Evolutionary conservation across 2,329 filamentous ascomycete genomes (phyloP).

Genomic region (Acrodontium crateriforme): DNA sequence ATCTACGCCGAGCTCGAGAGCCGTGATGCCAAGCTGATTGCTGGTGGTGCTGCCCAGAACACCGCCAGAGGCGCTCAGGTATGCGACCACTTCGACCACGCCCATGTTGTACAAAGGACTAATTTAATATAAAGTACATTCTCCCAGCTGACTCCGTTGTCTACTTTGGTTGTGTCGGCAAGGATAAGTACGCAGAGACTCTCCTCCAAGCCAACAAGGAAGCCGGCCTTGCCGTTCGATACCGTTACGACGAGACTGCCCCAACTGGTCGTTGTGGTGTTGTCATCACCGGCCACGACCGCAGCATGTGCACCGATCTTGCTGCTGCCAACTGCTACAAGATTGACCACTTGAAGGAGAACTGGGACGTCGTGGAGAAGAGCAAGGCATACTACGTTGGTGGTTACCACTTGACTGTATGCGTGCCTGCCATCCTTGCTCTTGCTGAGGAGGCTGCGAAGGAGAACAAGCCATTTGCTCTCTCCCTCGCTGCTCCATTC

Average conservation of each 20-base stretch:
- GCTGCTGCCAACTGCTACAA: conserved; percentile 96
- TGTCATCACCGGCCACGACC: conserved; percentile 92
- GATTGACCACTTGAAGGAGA: conserved; percentile 82
- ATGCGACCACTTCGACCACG: conserved; percentile 8
- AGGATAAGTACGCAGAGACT: conserved; percentile 89
- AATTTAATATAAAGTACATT: conserved; percentile 50
- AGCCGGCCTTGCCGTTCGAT: conserved; percentile 84
- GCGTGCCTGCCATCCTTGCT: conserved; percentile 76
- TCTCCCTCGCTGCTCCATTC: conserved; percentile 90
- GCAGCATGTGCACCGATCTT: conserved; percentile 87
- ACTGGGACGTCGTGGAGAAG: conserved; percentile 84
- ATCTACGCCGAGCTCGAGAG: conserved; percentile 90
- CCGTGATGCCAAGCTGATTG: conserved; percentile 86
- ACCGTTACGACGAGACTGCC: conserved; percentile 72
- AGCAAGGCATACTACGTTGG: conserved; percentile 86
- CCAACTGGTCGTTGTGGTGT: conserved; percentile 91
- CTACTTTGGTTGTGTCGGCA: conserved; percentile 85
- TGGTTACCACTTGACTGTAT: conserved; percentile 95
- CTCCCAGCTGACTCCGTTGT: conserved; percentile 79
- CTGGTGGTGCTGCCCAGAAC: conserved; percentile 94
- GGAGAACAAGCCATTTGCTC: conserved; percentile 79
- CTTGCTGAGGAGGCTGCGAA: conserved; percentile 79
- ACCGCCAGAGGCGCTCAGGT: conserved; percentile 82
- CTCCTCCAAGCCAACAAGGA: conserved; percentile 74
- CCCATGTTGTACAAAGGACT: neutral